Percentiles rank a stretch among this genome's conserved stretches.
These are phyloP conservation scores for Mucor lusitanicus DNA, from an alignment of 371 early-diverging fungal genomes.

Conservation along the genomic window DNA sequence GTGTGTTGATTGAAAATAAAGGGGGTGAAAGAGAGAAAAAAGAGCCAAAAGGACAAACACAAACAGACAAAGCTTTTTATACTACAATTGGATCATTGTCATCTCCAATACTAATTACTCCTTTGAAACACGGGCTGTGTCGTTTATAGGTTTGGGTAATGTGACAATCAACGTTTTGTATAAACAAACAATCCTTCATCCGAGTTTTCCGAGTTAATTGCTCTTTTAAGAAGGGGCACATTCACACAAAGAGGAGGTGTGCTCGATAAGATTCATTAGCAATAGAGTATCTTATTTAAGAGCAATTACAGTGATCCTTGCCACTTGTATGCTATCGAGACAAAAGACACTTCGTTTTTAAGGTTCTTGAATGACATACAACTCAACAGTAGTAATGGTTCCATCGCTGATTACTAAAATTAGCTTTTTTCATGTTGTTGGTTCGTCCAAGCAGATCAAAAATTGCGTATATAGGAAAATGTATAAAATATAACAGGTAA, in stretches of 20 bases:
- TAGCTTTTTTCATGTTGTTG: too few species aligned
- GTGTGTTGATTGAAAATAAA: background rate
- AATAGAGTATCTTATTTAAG: background rate
- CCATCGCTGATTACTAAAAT: too few species aligned
- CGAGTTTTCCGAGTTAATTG: background rate
- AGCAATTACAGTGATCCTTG: background rate
- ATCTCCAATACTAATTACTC: background rate
- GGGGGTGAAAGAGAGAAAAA: background rate
- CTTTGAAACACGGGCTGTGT: conserved; percentile 3
- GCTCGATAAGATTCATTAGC: background rate
- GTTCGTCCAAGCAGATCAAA: too few species aligned
- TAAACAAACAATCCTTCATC: conserved; percentile 7
- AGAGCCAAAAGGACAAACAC: background rate
- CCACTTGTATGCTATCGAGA: too few species aligned
- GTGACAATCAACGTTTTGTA: conserved; percentile 5
- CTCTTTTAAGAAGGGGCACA: background rate
- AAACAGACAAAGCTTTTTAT: conserved; percentile 1
- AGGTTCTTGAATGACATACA: too few species aligned
- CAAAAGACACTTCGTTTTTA: too few species aligned
- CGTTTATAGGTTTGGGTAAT: background rate
- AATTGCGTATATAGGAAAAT: too few species aligned
- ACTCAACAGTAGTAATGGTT: too few species aligned
- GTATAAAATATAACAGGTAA: too few species aligned
- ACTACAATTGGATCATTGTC: background rate
- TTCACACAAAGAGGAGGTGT: background rate